These are phyloP conservation scores for Boechera stricta DNA, from an alignment of 345 rosid species.

Conservation along the genomic window DNA sequence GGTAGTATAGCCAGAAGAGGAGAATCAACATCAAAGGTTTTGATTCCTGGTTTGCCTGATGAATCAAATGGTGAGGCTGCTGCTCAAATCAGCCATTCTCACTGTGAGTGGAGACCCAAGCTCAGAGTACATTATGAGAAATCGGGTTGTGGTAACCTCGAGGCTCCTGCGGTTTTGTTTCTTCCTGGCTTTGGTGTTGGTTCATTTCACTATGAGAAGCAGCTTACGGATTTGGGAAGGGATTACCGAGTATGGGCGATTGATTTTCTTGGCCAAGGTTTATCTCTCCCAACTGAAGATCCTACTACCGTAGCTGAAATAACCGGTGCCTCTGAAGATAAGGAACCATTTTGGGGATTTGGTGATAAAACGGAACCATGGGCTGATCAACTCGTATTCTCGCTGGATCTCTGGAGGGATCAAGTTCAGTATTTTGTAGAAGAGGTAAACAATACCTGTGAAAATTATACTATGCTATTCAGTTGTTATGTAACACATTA, in stretches of 20 bases:
- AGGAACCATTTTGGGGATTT: slow-evolving; percentile 72
- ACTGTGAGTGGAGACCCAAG: slow-evolving; percentile 90
- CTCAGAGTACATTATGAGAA: slow-evolving; percentile 75
- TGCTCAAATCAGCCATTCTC: slow-evolving; percentile 63
- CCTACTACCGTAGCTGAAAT: slow-evolving; percentile 58
- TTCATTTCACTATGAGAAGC: slow-evolving; percentile 94
- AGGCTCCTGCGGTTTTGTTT: slow-evolving; percentile 74
- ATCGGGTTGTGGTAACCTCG: slow-evolving; percentile 66
- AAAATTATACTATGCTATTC: not conserved
- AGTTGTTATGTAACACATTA: not conserved
- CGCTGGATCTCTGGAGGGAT: slow-evolving; percentile 86
- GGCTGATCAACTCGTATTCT: slow-evolving; percentile 80
- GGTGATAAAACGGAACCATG: slow-evolving; percentile 81
- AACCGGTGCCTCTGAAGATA: slow-evolving; percentile 37
- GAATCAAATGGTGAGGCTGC: slow-evolving; percentile 56
- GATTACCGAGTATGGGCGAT: slow-evolving; percentile 94
- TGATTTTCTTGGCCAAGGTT: slow-evolving; percentile 96
- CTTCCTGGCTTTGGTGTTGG: slow-evolving; percentile 99
- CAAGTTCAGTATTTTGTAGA: slow-evolving; percentile 78
- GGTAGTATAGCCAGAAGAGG: slow-evolving; percentile 45
- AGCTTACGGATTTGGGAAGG: slow-evolving; percentile 83
- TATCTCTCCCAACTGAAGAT: slow-evolving; percentile 77
- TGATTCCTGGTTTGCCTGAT: slow-evolving; percentile 78
- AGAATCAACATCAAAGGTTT: slow-evolving; percentile 54
- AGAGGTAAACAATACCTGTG: slow-evolving; percentile 56